Conservation (phyloP, 495 filamentous ascomycete species). For the Penicillium egyptiacum region DNA sequence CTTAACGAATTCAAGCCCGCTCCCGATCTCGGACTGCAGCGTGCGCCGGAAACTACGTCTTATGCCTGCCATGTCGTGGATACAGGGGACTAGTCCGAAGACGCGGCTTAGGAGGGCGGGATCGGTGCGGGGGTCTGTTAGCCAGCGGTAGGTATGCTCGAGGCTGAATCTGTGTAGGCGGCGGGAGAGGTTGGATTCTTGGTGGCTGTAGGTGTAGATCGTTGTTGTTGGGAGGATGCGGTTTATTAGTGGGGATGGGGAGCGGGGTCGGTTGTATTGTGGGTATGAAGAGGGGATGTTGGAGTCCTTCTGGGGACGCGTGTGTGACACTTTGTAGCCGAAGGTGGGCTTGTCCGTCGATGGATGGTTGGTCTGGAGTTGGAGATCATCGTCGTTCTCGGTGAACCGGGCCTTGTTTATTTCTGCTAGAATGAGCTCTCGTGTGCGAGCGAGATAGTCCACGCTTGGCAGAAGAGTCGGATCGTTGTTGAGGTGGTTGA, state of each 20-base stretch:
- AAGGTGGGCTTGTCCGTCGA: conserved; percentile 13
- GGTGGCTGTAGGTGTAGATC: conserved; percentile 41
- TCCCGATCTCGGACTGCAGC: conserved; percentile 24
- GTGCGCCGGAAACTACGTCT: conserved; percentile 40
- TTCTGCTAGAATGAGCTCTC: conserved; percentile 23
- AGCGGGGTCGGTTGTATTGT: conserved; percentile 6
- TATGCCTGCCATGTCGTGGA: conserved; percentile 53
- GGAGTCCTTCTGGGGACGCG: not conserved
- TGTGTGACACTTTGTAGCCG: conserved; percentile 23
- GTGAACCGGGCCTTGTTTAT: conserved; percentile 10
- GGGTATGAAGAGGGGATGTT: not conserved
- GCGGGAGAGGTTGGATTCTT: conserved; percentile 70
- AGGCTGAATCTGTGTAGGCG: conserved; percentile 65
- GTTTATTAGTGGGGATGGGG: conserved; percentile 26
- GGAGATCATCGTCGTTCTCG: not conserved
- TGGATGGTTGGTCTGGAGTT: not conserved
- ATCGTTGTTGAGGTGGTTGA: not conserved
- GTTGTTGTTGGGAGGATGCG: conserved; percentile 28
- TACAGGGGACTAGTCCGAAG: conserved; percentile 68
- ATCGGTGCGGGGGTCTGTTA: conserved; percentile 54
- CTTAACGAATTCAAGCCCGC: conserved; percentile 51
- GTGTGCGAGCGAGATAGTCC: conserved; percentile 16
- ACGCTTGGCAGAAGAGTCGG: not conserved
- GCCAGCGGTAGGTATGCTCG: conserved; percentile 62
- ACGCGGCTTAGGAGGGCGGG: conserved; percentile 52